phyloP scores from a whole-genome alignment of 345 rosid species.

The Firmiana major region DNA sequence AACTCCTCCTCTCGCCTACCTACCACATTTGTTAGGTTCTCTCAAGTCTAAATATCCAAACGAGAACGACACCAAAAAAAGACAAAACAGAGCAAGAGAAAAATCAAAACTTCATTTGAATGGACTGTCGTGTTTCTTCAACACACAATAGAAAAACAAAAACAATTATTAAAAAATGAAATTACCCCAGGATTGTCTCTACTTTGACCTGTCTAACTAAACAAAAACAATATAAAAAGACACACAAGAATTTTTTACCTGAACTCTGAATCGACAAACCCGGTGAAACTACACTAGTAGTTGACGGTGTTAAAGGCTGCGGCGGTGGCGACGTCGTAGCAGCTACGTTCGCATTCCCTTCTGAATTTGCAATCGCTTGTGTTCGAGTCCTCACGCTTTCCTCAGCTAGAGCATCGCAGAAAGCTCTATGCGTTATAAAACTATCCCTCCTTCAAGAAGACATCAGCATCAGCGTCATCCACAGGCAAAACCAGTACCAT shows the following conservation, averaged over 20 bases:
- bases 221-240: neutral
- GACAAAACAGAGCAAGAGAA: conserved; percentile 22
- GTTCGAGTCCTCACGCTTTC: conserved; percentile 47
- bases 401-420: conserved; percentile 74
- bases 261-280: conserved; percentile 65
- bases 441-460: conserved; percentile 58
- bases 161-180: neutral
- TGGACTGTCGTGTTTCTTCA: neutral
- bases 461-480: neutral
- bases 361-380: conserved; percentile 7
- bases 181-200: neutral
- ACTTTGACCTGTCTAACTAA: conserved; percentile 2
- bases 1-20: neutral
- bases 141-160: neutral
- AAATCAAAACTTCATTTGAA: neutral
- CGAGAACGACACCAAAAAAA: conserved; percentile 31
- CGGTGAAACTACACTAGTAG: conserved; percentile 54
- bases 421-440: conserved; percentile 70
- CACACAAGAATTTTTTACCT: conserved; percentile 28
- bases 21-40: conserved; percentile 21
- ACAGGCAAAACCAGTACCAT: neutral
- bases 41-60: conserved; percentile 15
- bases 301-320: conserved; percentile 61
- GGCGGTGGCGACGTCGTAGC: conserved; percentile 54
- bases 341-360: conserved; percentile 18